Percentiles rank a stretch among this genome's conserved stretches.
Conservation (phyloP, 179 eudicot genomes). For the Drosera spatulata region DNA sequence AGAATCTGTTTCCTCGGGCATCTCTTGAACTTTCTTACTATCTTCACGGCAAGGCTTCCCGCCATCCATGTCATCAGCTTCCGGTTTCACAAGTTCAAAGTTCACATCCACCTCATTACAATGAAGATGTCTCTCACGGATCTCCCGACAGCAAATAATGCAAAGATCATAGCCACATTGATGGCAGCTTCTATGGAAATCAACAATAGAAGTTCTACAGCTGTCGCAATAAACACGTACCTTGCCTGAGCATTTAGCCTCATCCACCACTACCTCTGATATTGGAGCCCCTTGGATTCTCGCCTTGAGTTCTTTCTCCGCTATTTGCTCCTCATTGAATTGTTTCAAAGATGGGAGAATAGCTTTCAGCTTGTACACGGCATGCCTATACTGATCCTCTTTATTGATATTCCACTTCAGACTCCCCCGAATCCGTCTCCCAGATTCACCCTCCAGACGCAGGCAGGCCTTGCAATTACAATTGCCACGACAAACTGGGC, state of each 20-base stretch:
- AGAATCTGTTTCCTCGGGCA: too few species aligned
- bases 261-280: conserved; percentile 25
- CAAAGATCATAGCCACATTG: conserved; percentile 58
- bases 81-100: conserved; percentile 18
- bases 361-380: conserved; percentile 21
- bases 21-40: too few species aligned
- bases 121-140: conserved; percentile 40
- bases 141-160: conserved; percentile 57
- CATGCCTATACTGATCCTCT: conserved; percentile 22
- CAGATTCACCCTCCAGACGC: conserved; percentile 23
- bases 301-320: conserved; percentile 57
- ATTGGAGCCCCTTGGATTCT: conserved; percentile 47
- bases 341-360: conserved; percentile 45
- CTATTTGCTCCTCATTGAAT: conserved; percentile 45
- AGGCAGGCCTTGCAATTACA: conserved; percentile 80
- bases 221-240: conserved; percentile 51
- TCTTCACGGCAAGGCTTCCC: not conserved
- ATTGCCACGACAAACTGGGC: conserved; percentile 51
- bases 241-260: conserved; percentile 12
- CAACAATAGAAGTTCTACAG: conserved; percentile 61
- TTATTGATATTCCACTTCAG: conserved; percentile 1
- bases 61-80: conserved; percentile 34
- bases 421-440: not conserved
- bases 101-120: conserved; percentile 27
- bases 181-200: conserved; percentile 60